These are phyloP conservation scores for Hyphopichia khmerensis DNA, from an alignment of 1,139 yeast genomes.

Conservation along the genomic window DNA sequence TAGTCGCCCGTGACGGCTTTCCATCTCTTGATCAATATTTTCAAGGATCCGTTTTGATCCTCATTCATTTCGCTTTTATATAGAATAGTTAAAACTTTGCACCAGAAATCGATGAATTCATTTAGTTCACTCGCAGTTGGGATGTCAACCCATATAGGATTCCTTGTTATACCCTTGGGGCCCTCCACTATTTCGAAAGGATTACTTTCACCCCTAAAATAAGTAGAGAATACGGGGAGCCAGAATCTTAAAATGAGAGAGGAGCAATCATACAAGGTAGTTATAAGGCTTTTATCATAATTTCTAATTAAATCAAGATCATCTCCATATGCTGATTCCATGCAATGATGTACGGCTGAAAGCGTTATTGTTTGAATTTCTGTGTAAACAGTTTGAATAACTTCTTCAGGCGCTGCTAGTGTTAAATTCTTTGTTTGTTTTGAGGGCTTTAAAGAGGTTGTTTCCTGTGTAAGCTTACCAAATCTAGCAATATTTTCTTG, in stretches of 20 bases:
- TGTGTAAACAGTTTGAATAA: slow-evolving; percentile 16
- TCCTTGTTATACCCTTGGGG: slow-evolving; percentile 19
- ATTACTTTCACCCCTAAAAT: slow-evolving; percentile 24
- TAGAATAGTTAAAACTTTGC: slow-evolving; percentile 36
- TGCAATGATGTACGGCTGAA: slow-evolving; percentile 51
- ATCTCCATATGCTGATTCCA: slow-evolving; percentile 59
- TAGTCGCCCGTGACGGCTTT: slow-evolving; percentile 4
- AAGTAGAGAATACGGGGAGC: slow-evolving; percentile 57
- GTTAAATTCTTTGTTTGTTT: background rate
- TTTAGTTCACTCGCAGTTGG: slow-evolving; percentile 26
- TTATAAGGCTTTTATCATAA: slow-evolving; percentile 37
- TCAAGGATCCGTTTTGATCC: slow-evolving; percentile 38
- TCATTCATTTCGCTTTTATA: slow-evolving; percentile 39
- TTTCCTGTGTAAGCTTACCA: slow-evolving; percentile 10
- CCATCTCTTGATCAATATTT: slow-evolving; percentile 43
- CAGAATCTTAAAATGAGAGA: slow-evolving; percentile 47
- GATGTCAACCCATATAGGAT: slow-evolving; percentile 17
- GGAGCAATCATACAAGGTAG: slow-evolving; percentile 42
- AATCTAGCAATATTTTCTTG: slow-evolving; percentile 35
- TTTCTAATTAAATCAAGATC: slow-evolving; percentile 50
- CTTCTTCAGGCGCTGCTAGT: slow-evolving; percentile 3
- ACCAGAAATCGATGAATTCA: slow-evolving; percentile 54
- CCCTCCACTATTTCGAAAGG: slow-evolving; percentile 27
- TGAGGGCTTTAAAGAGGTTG: background rate
- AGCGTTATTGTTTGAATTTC: slow-evolving; percentile 46